phyloP scores from a whole-genome alignment of 768 basidiomycete genomes.

The Kwoniella mangroviensis region DNA sequence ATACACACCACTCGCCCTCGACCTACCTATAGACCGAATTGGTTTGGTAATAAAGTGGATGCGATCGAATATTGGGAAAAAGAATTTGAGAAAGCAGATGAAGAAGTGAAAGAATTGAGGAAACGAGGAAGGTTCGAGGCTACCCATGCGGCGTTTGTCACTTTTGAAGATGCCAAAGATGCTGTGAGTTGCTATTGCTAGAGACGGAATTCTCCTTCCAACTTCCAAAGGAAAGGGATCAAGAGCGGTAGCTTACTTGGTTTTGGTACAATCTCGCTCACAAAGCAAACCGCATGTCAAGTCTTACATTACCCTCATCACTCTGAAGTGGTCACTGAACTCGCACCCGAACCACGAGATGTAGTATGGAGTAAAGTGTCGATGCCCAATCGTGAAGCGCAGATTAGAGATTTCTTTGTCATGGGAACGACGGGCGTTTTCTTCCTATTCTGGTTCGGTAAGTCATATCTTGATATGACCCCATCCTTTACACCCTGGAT shows the following conservation, averaged over 20 bases:
- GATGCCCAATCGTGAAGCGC: slow-evolving; percentile 65
- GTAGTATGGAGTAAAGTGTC: slow-evolving; percentile 93
- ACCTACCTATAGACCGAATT: slow-evolving; percentile 74
- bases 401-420: slow-evolving; percentile 74
- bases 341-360: slow-evolving; percentile 92
- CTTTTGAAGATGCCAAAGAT: slow-evolving; percentile 92
- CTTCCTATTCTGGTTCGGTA: slow-evolving; percentile 80
- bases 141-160: slow-evolving; percentile 87
- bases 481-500: not conserved
- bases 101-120: slow-evolving; percentile 75
- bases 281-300: slow-evolving; percentile 81
- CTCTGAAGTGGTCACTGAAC: slow-evolving; percentile 69
- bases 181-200: slow-evolving; percentile 65
- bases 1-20: slow-evolving; percentile 74
- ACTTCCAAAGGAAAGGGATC: no score
- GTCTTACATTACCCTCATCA: slow-evolving; percentile 75
- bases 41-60: slow-evolving; percentile 78
- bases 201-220: no score
- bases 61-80: slow-evolving; percentile 85
- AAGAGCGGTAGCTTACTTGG: no score
- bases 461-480: slow-evolving; percentile 1
- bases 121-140: slow-evolving; percentile 74
- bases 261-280: not conserved
- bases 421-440: slow-evolving; percentile 71
- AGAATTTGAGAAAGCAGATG: slow-evolving; percentile 79